Evolutionary conservation across 179 eudicot species (phyloP).

Genomic region (Silene noctiflora): DNA sequence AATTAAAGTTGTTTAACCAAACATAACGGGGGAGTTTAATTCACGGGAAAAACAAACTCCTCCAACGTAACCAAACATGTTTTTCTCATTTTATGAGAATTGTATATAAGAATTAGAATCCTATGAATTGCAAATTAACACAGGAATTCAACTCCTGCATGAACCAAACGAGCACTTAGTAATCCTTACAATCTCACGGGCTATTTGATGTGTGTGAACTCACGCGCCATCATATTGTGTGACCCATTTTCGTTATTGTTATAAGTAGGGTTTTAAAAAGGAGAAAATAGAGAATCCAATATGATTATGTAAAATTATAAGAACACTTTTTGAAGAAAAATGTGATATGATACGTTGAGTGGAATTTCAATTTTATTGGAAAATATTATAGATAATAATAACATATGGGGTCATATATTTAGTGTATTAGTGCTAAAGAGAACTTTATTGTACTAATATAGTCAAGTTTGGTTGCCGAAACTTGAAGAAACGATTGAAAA

Average conservation of each 20-base stretch:
- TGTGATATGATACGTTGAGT: conserved; percentile 4
- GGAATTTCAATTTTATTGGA: not conserved
- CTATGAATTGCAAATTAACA: too few relatives aligned
- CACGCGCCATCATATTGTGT: not conserved
- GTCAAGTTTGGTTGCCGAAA: conserved; percentile 10
- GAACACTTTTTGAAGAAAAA: conserved; percentile 2
- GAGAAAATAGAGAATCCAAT: conserved; percentile 8
- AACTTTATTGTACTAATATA: not conserved
- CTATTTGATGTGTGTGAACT: not conserved
- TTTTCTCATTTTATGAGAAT: too few relatives aligned
- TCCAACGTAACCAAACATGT: too few relatives aligned
- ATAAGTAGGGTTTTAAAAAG: not conserved
- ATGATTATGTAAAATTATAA: not conserved
- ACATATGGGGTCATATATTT: not conserved
- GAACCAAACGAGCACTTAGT: too few relatives aligned
- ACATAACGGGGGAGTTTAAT: too few relatives aligned
- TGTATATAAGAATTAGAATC: too few relatives aligned
- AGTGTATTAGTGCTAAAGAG: not conserved
- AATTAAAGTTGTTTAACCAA: too few relatives aligned
- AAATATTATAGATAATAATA: not conserved
- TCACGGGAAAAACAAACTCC: too few relatives aligned
- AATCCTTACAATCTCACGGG: not conserved
- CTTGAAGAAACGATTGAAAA: not conserved
- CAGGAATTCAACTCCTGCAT: too few relatives aligned
- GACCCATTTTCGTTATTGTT: not conserved